phyloP scores from a whole-genome alignment of 768 basidiomycete species.

The Lentinula boryana region DNA sequence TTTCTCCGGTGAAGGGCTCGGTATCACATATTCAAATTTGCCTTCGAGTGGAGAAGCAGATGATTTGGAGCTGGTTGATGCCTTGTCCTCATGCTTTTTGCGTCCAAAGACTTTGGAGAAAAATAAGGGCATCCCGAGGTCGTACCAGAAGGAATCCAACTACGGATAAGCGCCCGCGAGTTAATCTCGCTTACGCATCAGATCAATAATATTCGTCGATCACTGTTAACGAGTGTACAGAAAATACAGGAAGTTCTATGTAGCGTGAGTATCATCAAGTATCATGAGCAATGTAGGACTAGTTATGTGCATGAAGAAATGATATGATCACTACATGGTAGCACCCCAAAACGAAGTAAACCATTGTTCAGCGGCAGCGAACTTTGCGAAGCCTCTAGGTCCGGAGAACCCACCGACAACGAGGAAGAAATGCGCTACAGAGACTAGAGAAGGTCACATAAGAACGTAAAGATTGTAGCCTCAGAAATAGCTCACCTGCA shows the following conservation, averaged over 20 bases:
- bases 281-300: background rate
- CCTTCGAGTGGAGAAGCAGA: slow-evolving; percentile 57
- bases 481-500: slow-evolving; percentile 21
- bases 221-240: background rate
- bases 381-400: slow-evolving; percentile 37
- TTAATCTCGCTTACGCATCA: background rate
- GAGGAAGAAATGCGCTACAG: slow-evolving; percentile 42
- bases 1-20: slow-evolving; percentile 35
- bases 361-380: slow-evolving; percentile 35
- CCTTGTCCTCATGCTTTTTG: slow-evolving; percentile 57
- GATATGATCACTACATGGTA: background rate
- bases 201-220: background rate
- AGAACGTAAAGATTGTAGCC: background rate
- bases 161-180: background rate
- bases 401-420: slow-evolving; percentile 43
- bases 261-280: background rate
- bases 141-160: background rate
- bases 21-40: slow-evolving; percentile 68
- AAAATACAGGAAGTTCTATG: background rate
- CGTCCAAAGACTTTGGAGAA: slow-evolving; percentile 74
- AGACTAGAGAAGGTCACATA: slow-evolving; percentile 19
- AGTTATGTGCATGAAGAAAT: background rate
- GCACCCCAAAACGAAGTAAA: slow-evolving; percentile 12
- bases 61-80: slow-evolving; percentile 27
- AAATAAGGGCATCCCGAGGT: slow-evolving; percentile 57